phyloP scores from a whole-genome alignment of 2,329 filamentous ascomycete genomes.

The Fusarium tjaetaba region DNA sequence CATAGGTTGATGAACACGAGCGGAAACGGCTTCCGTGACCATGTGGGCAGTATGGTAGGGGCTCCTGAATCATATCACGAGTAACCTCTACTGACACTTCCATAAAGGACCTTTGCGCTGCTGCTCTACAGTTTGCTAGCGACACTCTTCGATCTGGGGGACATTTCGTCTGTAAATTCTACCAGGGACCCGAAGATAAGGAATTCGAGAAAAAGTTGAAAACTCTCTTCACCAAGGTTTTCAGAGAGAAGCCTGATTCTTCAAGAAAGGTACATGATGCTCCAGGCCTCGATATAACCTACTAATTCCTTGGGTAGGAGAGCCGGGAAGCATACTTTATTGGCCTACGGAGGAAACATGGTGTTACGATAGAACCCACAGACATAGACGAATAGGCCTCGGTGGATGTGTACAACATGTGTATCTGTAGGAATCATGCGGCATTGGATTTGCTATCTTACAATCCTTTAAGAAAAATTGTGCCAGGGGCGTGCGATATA shows the following conservation, averaged over 20 bases:
- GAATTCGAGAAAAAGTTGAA: conserved; percentile 78
- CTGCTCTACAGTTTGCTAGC: conserved; percentile 85
- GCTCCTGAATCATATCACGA: no score
- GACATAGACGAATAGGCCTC: background rate
- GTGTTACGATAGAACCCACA: conserved; percentile 44
- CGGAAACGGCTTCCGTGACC: conserved; percentile 85
- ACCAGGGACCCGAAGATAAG: conserved; percentile 89
- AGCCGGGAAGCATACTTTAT: conserved; percentile 86
- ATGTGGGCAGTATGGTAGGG: conserved; percentile 94
- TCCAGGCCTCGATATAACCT: background rate
- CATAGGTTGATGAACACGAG: conserved; percentile 99
- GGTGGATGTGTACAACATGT: background rate
- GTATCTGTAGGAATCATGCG: background rate
- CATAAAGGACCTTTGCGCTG: conserved; percentile 83
- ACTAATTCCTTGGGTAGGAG: conserved; percentile 44
- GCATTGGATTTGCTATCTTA: background rate
- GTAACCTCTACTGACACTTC: background rate
- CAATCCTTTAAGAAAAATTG: background rate
- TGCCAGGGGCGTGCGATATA: background rate
- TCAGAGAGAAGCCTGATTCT: conserved; percentile 89
- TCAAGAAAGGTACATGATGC: conserved; percentile 75
- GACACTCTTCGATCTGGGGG: conserved; percentile 85
- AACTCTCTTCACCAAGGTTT: conserved; percentile 80
- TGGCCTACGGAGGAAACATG: conserved; percentile 72
- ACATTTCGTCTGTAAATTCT: conserved; percentile 97